Evolutionary conservation across 768 basidiomycete species (phyloP), one percentile per base, ranked within the genome.

Genomic region (Omphalotus guepiniiformis): DNA sequence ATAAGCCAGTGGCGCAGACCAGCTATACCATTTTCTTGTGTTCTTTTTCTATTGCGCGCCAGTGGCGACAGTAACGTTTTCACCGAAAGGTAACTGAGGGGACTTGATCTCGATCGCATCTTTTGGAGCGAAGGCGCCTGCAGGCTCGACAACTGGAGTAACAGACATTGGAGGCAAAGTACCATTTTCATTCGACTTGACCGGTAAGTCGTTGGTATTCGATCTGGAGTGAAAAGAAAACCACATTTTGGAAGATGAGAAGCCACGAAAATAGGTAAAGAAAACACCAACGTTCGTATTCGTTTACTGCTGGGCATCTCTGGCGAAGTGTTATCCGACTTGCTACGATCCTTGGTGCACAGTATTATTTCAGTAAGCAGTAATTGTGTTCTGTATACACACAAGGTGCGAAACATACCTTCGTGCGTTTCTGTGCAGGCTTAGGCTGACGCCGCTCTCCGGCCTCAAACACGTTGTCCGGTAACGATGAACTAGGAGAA

Each of bases 251-350:
- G 54, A 60, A 58, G 49, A 52, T 61, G 56, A 66, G 59, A 51
- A 53, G 56, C 51, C 53, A 40, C 48, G 46, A 57, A 55, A n/a
- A 53, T 58, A 27, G 27, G 5, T n/a, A 48, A 46, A 53, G 58
- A 61, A 58, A 56, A 57, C 6, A 82, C 82, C 69, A 70, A 88
- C 85, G 84, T 83, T 79, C 79, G 78, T 22, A 51, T 47, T 63
- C 83, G 85, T 74, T 88, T 88, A 59, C 83, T 83, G 19, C 83
- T 83, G n/a, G 86, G 85, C 67, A 80, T 70, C 50, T 88, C 85
- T 8, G 83, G 77, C 5, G 83, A 81, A 4, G 75, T 67, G 51
- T 83, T 74, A 53, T 65, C 74, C 26, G 82, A 77, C 57, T 85
- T 86, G 57, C 79, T 76, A 34, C 72, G 63, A 42, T 71, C 78